These are phyloP conservation scores for Trametes cingulata DNA, from an alignment of 768 basidiomycete genomes.

Conservation along the genomic window DNA sequence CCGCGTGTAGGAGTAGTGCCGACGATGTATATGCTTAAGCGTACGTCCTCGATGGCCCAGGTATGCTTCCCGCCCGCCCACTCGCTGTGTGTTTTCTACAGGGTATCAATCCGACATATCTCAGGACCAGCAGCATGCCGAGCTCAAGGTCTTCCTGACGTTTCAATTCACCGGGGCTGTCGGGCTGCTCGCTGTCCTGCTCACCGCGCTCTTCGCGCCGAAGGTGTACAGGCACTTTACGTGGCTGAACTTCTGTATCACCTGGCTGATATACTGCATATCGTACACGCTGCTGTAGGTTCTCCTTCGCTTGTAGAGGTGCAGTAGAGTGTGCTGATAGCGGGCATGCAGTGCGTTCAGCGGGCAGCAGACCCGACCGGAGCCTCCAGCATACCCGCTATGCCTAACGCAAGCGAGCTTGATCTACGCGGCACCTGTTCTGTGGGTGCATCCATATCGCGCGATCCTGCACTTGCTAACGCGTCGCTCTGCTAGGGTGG, in stretches of 20 bases:
- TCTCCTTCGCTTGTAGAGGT: not conserved
- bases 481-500: constrained; percentile 3
- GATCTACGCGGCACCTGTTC: constrained; percentile 21
- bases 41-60: constrained; percentile 3
- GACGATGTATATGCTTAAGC: constrained; percentile 1
- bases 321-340: not conserved
- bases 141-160: constrained; percentile 15
- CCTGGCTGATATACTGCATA: constrained; percentile 21
- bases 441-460: constrained; percentile 7
- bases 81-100: not conserved
- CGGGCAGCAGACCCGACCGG: constrained; percentile 16
- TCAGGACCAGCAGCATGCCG: constrained; percentile 12
- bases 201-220: constrained; percentile 18
- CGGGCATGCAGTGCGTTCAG: constrained; percentile 2
- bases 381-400: constrained; percentile 15
- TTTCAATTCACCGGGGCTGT: constrained; percentile 12
- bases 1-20: not conserved
- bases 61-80: not conserved
- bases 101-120: not conserved
- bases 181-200: constrained; percentile 16
- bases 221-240: constrained; percentile 21
- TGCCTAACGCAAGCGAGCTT: constrained; percentile 19
- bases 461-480: not conserved
- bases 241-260: constrained; percentile 26
- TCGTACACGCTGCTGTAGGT: constrained; percentile 23